Base-by-base conservation (phyloP, 371 early-diverging fungal species). In the Chytridium lagenaria region DNA sequence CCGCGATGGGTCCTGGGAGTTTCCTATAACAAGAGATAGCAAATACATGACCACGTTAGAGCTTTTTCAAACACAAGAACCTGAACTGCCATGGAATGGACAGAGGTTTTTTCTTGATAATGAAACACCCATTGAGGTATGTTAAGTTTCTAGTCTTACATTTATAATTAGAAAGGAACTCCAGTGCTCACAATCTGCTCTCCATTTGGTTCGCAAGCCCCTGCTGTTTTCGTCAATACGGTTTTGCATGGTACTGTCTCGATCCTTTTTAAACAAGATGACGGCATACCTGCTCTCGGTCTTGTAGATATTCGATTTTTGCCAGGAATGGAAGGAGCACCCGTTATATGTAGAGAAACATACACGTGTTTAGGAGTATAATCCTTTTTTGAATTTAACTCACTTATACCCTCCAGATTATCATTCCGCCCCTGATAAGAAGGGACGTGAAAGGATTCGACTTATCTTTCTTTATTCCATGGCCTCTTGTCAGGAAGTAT, bases 151-250 rank as follows among this genome's bases (percentile, higher is more conserved):
- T n/a, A n/a, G n/a, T n/a, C n/a, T n/a, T n/a, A n/a, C n/a, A n/a
- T n/a, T n/a, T n/a, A n/a, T n/a, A n/a, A n/a, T n/a, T 44, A 66
- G 68, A 49, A 28, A 26, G 68, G 68, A 19, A 7, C 7, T 10
- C 3, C 12, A 12, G 68, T 68, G 28, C 22, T 2, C 2, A 12
- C 51, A 5, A 10, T 49, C n/a, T 49, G 40, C 19, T 68, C 68
- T 2, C 68, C 68, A 22, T 68, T 68, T 68, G 68, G 51, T 10
- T 33, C 22, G 28, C 68, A 68, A 30, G 68, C 68, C 15, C 51
- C 68, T 22, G 5, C 10, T 12, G 30, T 50, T 5, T 68, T 68
- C 52, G 3, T 49, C 28, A 68, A 68, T 28, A 51, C 68, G 2
- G 2, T 68, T 26, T 10, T 33, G 1, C 52, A 49, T 36, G 52